Base-by-base conservation (phyloP, 129 eudicot species). In the Kitagawia praeruptora region DNA sequence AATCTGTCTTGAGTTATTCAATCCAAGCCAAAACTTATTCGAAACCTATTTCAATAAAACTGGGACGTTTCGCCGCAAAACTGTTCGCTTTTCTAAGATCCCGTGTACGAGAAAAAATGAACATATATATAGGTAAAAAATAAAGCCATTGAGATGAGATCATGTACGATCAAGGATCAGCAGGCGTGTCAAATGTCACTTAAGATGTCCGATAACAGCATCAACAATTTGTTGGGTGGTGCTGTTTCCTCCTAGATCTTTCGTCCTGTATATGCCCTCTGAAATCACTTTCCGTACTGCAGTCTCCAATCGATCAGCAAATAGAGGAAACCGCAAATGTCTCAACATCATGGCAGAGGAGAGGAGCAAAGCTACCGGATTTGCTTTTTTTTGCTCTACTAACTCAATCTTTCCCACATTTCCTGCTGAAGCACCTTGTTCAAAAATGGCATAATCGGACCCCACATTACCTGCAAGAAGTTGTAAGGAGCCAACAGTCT, bases 351-450 rank as follows among this genome's bases (percentile, higher is more conserved):
- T 93, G 75, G 97, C 97, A 21, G 98, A 91, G 37, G 98, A 94
- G 70, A 94, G 91, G 53, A 94, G 97, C 78, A 94, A 47, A 69
- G 98, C 98, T 69, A 94, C 92, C 16, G 98, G 98, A 78, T 94
- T 94, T 42, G 98, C 98, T 64, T 85, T 91, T 88, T 85, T 88
- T 78, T 89, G 79, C 78, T 88, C 93, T 45, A 91, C 82, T 70
- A 89, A 28, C 45, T 88, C 87, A 80, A 81, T 85, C 41, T 89
- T 90, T 56, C 98, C 98, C 14, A 94, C 98, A 66, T 94, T 94
- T 76, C 98, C 98, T 74, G 98, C 97, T 70, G 98, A 94, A 46
- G 98, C 98, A 44, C 98, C 98, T 90, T 94, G 98, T 87, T 94
- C 97, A 18, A 94, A 94, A 38, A 94, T 86, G 3, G 98, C 97